phyloP scores from a whole-genome alignment of 2,329 filamentous ascomycete genomes.

The Juglanconis sp. region DNA sequence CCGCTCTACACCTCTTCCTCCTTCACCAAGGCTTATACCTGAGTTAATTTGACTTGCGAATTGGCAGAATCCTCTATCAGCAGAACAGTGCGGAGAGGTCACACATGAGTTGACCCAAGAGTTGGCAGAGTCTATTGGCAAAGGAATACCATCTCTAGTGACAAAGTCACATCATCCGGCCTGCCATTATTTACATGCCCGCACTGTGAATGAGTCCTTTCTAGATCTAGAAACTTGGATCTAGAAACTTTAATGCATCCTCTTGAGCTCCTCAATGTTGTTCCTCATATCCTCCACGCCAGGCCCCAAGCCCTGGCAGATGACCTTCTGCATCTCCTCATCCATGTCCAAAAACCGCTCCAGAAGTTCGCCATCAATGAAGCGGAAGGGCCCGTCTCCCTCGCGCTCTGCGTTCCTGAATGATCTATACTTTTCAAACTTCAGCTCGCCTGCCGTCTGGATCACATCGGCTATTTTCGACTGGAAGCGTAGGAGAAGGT shows the following conservation, averaged over 20 bases:
- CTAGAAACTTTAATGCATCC: conserved; percentile 48
- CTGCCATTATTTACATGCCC: no score
- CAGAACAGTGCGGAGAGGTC: no score
- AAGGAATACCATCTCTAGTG: no score
- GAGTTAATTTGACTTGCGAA: no score
- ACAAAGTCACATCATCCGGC: no score
- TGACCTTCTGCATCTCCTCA: conserved; percentile 51
- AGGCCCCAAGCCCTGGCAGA: conserved; percentile 55
- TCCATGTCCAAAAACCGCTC: conserved; percentile 77
- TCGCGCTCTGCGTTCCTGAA: conserved; percentile 72
- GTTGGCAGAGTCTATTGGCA: no score
- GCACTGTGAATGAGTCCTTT: no score
- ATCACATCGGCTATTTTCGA: conserved; percentile 64
- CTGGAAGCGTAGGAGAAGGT: conserved; percentile 82
- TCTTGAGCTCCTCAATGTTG: conserved; percentile 59
- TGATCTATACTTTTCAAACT: conserved; percentile 77
- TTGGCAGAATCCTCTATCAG: no score
- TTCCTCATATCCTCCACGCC: conserved; percentile 62
- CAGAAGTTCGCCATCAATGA: conserved; percentile 88
- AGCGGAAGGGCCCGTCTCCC: conserved; percentile 74
- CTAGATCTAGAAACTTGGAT: not conserved
- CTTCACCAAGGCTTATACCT: no score
- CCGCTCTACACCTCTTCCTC: no score
- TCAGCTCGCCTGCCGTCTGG: conserved; percentile 66
- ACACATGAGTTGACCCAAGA: no score